Evolutionary conservation across 2,329 filamentous ascomycete species (phyloP).

Genomic region (Alternaria atra): DNA sequence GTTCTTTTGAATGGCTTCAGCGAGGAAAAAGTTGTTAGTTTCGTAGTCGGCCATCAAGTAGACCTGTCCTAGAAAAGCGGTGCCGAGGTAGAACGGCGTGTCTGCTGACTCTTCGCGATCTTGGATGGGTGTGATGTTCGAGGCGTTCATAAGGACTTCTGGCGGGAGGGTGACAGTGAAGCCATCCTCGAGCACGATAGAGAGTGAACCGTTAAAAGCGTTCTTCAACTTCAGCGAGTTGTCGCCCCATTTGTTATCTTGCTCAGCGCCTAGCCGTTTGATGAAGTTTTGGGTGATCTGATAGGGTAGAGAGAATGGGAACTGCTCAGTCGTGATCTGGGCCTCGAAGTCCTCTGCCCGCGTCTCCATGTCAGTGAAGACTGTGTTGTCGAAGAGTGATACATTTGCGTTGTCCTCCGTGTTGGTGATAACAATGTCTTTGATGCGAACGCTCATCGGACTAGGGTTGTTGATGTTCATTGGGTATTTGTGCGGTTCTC

Average conservation of each 20-base stretch:
- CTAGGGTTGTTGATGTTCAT: constrained; percentile 45
- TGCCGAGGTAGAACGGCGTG: constrained; percentile 49
- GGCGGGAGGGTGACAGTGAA: constrained; percentile 53
- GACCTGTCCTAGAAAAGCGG: constrained; percentile 54
- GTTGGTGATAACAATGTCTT: constrained; percentile 52
- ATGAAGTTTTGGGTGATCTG: constrained; percentile 54
- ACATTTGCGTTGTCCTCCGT: constrained; percentile 40
- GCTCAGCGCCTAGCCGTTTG: constrained; percentile 44
- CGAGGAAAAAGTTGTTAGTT: constrained; percentile 52
- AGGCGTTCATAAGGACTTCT: constrained; percentile 50
- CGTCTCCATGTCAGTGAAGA: constrained; percentile 46
- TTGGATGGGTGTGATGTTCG: constrained; percentile 50
- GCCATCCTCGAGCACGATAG: constrained; percentile 53
- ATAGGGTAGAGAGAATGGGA: constrained; percentile 53
- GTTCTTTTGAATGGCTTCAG: constrained; percentile 50
- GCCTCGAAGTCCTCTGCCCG: constrained; percentile 49
- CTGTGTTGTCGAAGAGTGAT: constrained; percentile 45
- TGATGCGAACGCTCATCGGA: constrained; percentile 52
- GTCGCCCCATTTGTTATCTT: constrained; percentile 50
- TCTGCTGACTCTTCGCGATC: constrained; percentile 38
- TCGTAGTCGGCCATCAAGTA: constrained; percentile 58
- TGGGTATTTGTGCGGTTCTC: constrained; percentile 42
- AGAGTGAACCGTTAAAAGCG: constrained; percentile 51
- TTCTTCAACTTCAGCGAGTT: constrained; percentile 49
- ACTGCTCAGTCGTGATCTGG: constrained; percentile 55